phyloP scores from a whole-genome alignment of 1,139 yeast genomes.

The Candida glucosophila region DNA sequence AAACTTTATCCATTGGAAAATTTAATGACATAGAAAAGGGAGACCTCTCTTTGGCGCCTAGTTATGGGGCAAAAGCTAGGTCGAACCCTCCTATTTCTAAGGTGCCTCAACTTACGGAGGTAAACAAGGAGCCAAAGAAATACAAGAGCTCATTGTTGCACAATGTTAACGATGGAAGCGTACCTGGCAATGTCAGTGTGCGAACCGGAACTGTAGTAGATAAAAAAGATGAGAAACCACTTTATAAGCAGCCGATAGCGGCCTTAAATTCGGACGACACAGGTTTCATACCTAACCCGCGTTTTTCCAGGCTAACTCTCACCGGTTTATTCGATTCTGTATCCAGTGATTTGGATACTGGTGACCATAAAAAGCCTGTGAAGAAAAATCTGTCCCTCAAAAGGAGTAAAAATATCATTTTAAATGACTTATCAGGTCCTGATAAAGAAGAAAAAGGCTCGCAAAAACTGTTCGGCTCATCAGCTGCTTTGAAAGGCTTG shows the following conservation, averaged over 20 bases:
- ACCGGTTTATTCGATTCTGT: conserved; percentile 16
- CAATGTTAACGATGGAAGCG: too few relatives aligned
- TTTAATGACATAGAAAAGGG: conserved; percentile 6
- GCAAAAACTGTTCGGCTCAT: neutral
- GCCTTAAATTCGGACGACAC: too few relatives aligned
- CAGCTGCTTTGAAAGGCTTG: conserved; percentile 1
- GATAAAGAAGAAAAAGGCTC: conserved; percentile 5
- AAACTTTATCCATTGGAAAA: conserved; percentile 7
- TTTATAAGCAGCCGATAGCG: too few relatives aligned
- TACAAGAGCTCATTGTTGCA: too few relatives aligned
- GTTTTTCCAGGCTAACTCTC: conserved; percentile 37
- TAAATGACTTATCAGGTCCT: conserved; percentile 4
- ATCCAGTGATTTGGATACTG: conserved; percentile 1
- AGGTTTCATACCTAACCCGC: conserved; percentile 34
- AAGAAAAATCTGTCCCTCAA: conserved; percentile 1
- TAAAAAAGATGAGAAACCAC: too few relatives aligned
- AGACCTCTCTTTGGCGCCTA: too few relatives aligned
- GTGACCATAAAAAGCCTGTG: conserved; percentile 1
- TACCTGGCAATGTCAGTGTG: too few relatives aligned
- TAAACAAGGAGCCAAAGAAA: too few relatives aligned
- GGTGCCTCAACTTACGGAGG: too few relatives aligned
- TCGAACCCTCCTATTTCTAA: too few relatives aligned
- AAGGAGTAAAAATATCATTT: neutral
- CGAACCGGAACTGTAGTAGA: too few relatives aligned
- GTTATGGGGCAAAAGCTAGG: too few relatives aligned